Conservation (phyloP, 495 filamentous ascomycete genomes). For the Zalerion maritima region DNA sequence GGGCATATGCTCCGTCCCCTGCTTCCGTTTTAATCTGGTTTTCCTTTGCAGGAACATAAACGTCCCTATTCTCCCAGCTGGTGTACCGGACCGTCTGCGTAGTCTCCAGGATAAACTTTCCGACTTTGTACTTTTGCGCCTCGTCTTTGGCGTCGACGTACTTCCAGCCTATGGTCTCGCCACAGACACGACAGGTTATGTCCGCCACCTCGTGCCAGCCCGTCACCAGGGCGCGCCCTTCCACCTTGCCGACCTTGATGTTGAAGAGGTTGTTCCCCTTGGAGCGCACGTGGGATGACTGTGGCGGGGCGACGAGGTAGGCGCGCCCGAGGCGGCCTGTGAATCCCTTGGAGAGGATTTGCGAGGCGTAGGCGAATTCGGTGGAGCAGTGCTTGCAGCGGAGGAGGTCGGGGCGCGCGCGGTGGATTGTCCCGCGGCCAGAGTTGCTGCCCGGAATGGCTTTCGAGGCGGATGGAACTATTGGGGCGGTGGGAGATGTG, state of each 20-base stretch:
- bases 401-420: constrained; percentile 34
- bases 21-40: no score
- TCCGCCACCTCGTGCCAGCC: constrained; percentile 56
- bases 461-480: constrained; percentile 6
- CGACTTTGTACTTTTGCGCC: constrained; percentile 79
- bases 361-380: constrained; percentile 59
- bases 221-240: constrained; percentile 63
- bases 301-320: constrained; percentile 58
- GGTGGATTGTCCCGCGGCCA: constrained; percentile 18
- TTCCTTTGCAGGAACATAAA: no score
- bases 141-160: constrained; percentile 75
- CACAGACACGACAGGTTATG: constrained; percentile 43
- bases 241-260: constrained; percentile 33
- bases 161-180: constrained; percentile 74
- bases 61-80: constrained; percentile 51
- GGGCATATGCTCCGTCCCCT: constrained; percentile 7
- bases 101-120: constrained; percentile 91
- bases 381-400: constrained; percentile 59
- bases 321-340: constrained; percentile 87
- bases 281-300: constrained; percentile 6
- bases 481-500: constrained; percentile 18
- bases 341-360: constrained; percentile 86
- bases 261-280: constrained; percentile 24
- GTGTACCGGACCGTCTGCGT: constrained; percentile 48
- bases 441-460: no score